Evolutionary conservation across 805 yeast species (phyloP), one percentile per base, ranked within the genome.

Genomic region (Candida alai): DNA sequence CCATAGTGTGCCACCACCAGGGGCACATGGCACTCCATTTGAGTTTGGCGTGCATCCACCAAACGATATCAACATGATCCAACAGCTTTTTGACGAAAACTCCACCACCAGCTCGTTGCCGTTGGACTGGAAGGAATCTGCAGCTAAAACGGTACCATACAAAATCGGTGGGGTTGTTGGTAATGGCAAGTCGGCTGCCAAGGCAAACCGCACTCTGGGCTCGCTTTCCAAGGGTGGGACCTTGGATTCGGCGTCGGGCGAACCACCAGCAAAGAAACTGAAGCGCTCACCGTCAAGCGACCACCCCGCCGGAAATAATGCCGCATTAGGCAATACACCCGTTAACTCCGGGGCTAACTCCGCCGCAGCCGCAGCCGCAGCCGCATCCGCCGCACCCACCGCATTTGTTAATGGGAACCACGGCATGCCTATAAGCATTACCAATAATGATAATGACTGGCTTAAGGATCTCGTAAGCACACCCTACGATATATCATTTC

Each of bases 401-500:
- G 22, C 39, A 13, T 16, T 19, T 24, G 19, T 30, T 4, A 35
- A 32, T 20, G 39, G 61, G 7, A 35, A 31, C 27, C 28, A 39
- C 24, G 36, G 39, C 7, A 39, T 39, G 42, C 40, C 42, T 19
- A 37, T 39, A 10, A 30, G 19, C 24, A 30, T 35, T 4, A 28
- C 30, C n/a, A 36, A 31, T 30, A 42, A 42, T 33, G 41, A 40
- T 19, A 75, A 73, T 19, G 80, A 76, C 39, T 81, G 90, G 89
- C 60, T 84, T 11, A 70, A 76, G 20, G 87, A 81, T 42, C 80
- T 84, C 45, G 74, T 83, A 32, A 76, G 68, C 35, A 75, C 84
- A 1, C 84, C 87, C 5, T 70, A 74, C 42, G 84, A 79, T 30
- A 67, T 72, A 20, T 73, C 76, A 35, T 74, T 80, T 26, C 36